Evolutionary conservation across 2,329 filamentous ascomycete species (phyloP).

Genomic region (Curvularia sp.): DNA sequence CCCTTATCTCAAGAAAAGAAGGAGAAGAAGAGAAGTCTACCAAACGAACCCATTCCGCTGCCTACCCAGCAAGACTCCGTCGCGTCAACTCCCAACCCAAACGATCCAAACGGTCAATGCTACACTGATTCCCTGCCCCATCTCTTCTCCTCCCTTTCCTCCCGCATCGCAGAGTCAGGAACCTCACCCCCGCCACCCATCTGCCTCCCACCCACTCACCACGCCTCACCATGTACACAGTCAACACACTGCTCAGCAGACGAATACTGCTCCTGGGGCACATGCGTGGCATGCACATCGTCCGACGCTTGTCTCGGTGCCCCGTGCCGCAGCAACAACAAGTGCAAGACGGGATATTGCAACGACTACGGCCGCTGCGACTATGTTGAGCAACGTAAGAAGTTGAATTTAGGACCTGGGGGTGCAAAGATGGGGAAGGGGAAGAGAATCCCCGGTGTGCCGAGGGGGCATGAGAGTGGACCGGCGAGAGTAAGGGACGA

Average conservation of each 20-base stretch:
- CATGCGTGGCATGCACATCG: conserved; percentile 31
- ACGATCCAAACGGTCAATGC: conserved; percentile 27
- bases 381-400: conserved; percentile 24
- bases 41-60: not conserved
- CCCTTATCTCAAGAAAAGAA: not conserved
- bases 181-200: conserved; percentile 9
- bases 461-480: conserved; percentile 33
- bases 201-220: conserved; percentile 18
- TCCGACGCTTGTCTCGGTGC: conserved; percentile 35
- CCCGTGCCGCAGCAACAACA: conserved; percentile 34
- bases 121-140: conserved; percentile 22
- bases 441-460: conserved; percentile 28
- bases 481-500: conserved; percentile 43
- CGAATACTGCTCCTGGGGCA: conserved; percentile 40
- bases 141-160: conserved; percentile 16
- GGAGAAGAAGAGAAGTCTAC: not conserved
- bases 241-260: conserved; percentile 35
- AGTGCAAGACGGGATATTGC: conserved; percentile 46
- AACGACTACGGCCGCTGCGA: conserved; percentile 41
- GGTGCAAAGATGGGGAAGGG: conserved; percentile 25
- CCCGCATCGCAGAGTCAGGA: not conserved
- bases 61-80: not conserved
- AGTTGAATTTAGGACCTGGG: conserved; percentile 34
- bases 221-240: conserved; percentile 34
- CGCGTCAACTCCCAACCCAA: not conserved